These are phyloP conservation scores for Escallonia herrerae DNA, from an alignment of 129 eudicot genomes.

Conservation along the genomic window DNA sequence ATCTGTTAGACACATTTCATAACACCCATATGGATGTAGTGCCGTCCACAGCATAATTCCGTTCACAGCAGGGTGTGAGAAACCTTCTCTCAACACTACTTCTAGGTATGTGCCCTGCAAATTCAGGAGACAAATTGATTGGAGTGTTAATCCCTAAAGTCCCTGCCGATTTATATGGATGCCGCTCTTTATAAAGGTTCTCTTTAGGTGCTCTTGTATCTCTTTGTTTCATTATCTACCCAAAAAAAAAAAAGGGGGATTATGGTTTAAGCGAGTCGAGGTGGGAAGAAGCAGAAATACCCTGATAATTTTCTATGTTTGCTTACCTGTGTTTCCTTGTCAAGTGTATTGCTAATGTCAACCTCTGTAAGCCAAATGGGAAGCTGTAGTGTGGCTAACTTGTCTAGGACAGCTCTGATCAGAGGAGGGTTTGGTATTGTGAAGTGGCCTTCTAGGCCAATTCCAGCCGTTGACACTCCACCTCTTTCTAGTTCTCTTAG, in stretches of 20 bases:
- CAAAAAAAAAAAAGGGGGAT: no score
- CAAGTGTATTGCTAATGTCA: slow-evolving; percentile 32
- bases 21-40: slow-evolving; percentile 39
- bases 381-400: slow-evolving; percentile 38
- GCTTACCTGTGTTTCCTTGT: slow-evolving; percentile 42
- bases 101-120: no score
- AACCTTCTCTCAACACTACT: slow-evolving; percentile 54
- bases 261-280: no score
- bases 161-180: no score
- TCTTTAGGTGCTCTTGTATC: no score
- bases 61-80: slow-evolving; percentile 53
- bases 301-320: no score
- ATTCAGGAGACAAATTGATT: no score
- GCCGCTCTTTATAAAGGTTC: no score
- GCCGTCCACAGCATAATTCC: slow-evolving; percentile 74
- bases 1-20: slow-evolving; percentile 74
- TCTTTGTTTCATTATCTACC: no score
- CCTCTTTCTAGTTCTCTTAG: slow-evolving; percentile 39
- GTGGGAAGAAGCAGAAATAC: no score
- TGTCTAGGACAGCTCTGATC: slow-evolving; percentile 47
- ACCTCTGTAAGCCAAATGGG: slow-evolving; percentile 73
- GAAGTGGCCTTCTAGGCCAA: slow-evolving; percentile 57
- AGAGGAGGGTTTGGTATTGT: slow-evolving; percentile 39
- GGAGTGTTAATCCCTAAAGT: no score
- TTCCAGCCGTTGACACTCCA: slow-evolving; percentile 39